Base-by-base conservation (phyloP, 768 basidiomycete species). In the Tylopilus subfusipes region DNA sequence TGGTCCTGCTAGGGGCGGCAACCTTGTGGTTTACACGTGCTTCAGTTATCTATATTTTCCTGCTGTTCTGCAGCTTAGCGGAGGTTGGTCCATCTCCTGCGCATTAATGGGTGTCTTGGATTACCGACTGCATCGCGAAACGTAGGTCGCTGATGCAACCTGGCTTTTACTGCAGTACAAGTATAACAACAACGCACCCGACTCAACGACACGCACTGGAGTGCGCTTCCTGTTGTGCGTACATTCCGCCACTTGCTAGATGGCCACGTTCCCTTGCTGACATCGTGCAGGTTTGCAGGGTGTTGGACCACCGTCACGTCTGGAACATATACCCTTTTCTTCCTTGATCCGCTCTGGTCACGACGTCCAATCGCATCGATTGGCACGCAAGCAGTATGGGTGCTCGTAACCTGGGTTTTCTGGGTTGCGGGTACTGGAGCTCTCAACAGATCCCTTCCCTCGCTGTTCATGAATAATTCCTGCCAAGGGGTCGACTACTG, bases 241-340 rank as follows among this genome's bases (percentile, higher is more conserved):
- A 21, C 46, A 31, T 43, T 55, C 27, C 9, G 44, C 44, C 19
- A 31, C 24, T 16, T 21, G 54, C 5, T 29, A 12, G 12, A 50
- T 24, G 44, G 22, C 16, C 45, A 44, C 50, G 50, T 40, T 48
- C 40, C 50, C 42, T 33, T 48, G 34, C 22, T 60, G 49, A 56
- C 47, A 14, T 47, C 34, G 18, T 43, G 24, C 56, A 86, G 85
- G 49, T 84, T 84, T 61, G 69, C 76, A 18, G 76, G 82, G 3
- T 82, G 77, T 60, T 86, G 85, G 85, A 85, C 85, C 25, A 68
- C 76, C 4, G 55, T 81, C 7, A 84, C 79, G 18, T 76, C 80
- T 12, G 78, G 77, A 25, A 70, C 68, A 21, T 81, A 80, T 52
- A 77, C 78, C n/a, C 66, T 84, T 38, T 74, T 85, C 34, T 83